Evolutionary conservation across 2,329 filamentous ascomycete species (phyloP).

Genomic region (Ceratocystis cubensis): DNA sequence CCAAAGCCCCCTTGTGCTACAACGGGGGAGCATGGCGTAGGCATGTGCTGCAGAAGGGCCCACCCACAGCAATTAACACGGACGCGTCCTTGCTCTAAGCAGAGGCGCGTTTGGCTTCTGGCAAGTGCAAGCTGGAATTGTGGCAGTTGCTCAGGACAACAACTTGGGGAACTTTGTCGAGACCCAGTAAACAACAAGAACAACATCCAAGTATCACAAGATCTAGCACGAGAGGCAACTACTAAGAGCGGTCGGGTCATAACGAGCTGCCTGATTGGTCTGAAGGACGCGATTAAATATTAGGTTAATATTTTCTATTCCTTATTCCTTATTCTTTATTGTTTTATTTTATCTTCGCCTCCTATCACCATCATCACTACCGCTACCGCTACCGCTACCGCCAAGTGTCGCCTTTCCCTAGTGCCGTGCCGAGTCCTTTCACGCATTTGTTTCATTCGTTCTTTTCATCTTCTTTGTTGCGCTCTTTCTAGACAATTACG

Average conservation of each 20-base stretch:
- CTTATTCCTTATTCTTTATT: neutral
- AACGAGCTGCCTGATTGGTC: neutral
- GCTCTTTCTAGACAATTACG: neutral
- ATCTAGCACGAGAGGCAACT: neutral
- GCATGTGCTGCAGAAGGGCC: too few species aligned
- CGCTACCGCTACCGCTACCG: too few species aligned
- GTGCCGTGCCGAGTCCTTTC: neutral
- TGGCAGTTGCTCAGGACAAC: slow-evolving; percentile 8
- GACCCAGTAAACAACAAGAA: neutral
- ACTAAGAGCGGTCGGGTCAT: neutral
- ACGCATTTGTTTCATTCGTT: neutral
- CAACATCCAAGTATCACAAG: neutral
- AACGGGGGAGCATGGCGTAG: neutral
- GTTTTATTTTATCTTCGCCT: neutral
- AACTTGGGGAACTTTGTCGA: neutral
- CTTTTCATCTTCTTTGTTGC: neutral
- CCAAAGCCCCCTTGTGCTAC: neutral
- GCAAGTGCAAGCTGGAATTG: neutral
- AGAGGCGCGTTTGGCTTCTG: neutral
- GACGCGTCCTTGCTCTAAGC: neutral
- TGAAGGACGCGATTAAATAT: neutral
- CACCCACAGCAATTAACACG: slow-evolving; percentile 16
- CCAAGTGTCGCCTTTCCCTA: neutral
- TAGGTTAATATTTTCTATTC: neutral
- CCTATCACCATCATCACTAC: neutral